Conservation (phyloP, 2,329 filamentous ascomycete species). For the Grosmannia clavigera region DNA sequence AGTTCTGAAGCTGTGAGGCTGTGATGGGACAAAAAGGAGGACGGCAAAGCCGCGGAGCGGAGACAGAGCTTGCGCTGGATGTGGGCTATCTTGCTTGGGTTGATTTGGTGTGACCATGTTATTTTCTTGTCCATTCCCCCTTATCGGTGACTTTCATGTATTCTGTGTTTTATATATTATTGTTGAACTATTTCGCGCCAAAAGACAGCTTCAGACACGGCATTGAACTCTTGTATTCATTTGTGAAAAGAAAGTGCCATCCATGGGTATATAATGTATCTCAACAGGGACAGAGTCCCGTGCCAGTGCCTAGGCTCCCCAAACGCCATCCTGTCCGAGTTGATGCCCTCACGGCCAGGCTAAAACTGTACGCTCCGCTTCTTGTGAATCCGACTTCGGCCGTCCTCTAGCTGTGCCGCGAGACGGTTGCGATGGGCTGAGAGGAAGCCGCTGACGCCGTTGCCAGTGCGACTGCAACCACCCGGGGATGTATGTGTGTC, state of each 20-base stretch:
- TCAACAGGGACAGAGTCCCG: background rate
- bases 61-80: background rate
- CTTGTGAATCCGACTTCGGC: slow-evolving; percentile 18
- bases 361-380: slow-evolving; percentile 23
- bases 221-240: background rate
- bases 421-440: background rate
- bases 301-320: too few relatives aligned
- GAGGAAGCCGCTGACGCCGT: slow-evolving; percentile 1
- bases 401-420: background rate
- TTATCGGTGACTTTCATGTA: background rate
- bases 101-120: background rate
- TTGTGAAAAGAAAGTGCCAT: background rate
- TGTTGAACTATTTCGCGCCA: background rate
- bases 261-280: background rate
- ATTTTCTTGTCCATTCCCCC: background rate
- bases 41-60: too few relatives aligned
- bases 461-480: background rate
- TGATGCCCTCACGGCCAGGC: background rate
- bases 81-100: background rate
- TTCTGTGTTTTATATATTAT: background rate
- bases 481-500: background rate
- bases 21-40: too few relatives aligned
- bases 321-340: background rate
- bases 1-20: too few relatives aligned
- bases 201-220: background rate